These are phyloP conservation scores for Coprinellus aureogranulatus DNA, from an alignment of 768 basidiomycete species.

Conservation along the genomic window DNA sequence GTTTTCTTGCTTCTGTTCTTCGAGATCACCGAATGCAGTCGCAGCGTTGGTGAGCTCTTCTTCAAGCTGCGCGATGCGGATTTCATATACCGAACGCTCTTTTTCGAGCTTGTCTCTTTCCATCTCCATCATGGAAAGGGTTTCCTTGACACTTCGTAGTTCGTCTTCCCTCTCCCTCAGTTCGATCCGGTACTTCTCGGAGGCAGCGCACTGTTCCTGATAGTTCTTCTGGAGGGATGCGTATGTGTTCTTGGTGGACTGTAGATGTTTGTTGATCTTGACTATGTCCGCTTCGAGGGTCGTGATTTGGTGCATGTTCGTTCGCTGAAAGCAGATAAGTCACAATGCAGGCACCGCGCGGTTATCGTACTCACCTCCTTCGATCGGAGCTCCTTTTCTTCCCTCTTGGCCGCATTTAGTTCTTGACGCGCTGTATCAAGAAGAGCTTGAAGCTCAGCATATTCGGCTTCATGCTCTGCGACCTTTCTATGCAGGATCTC, in stretches of 20 bases:
- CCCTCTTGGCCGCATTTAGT: slow-evolving; percentile 74
- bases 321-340: slow-evolving; percentile 41
- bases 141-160: slow-evolving; percentile 63
- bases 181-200: slow-evolving; percentile 74
- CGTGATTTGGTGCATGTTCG: slow-evolving; percentile 63
- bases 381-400: slow-evolving; percentile 87
- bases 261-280: slow-evolving; percentile 71
- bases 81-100: slow-evolving; percentile 72
- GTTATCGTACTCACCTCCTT: slow-evolving; percentile 64
- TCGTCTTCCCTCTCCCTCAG: slow-evolving; percentile 74
- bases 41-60: slow-evolving; percentile 67
- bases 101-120: slow-evolving; percentile 65
- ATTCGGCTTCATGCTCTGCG: slow-evolving; percentile 74
- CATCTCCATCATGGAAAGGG: slow-evolving; percentile 54
- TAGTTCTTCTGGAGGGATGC: slow-evolving; percentile 82
- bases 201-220: slow-evolving; percentile 80
- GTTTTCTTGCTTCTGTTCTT: slow-evolving; percentile 95
- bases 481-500: slow-evolving; percentile 63
- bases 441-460: slow-evolving; percentile 74
- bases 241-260: slow-evolving; percentile 70
- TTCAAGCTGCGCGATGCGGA: slow-evolving; percentile 68
- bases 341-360: background rate
- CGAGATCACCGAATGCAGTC: slow-evolving; percentile 69
- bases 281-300: slow-evolving; percentile 76
- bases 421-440: slow-evolving; percentile 80